These are phyloP conservation scores for Tolypocladium amazonense DNA, from an alignment of 2,329 filamentous ascomycete genomes.

Conservation along the genomic window DNA sequence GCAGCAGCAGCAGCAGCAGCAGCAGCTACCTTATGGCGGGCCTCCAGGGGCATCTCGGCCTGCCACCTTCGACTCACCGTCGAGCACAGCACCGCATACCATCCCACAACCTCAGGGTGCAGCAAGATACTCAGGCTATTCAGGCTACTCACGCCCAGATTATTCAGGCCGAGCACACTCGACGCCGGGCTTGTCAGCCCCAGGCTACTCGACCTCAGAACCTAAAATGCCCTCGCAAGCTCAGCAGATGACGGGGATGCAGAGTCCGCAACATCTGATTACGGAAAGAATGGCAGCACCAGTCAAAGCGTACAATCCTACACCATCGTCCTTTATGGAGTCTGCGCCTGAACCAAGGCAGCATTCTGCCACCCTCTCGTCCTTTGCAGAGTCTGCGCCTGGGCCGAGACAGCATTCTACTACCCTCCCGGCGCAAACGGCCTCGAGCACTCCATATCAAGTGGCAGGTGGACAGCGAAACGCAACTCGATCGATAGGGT, in stretches of 20 bases:
- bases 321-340: background rate
- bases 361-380: too few species aligned
- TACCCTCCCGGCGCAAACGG: background rate
- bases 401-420: background rate
- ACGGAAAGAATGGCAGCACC: background rate
- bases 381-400: background rate
- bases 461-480: background rate
- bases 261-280: background rate
- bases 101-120: background rate
- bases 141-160: background rate
- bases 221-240: background rate
- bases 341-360: background rate
- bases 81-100: background rate
- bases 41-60: background rate
- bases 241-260: background rate
- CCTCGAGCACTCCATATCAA: background rate
- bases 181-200: background rate
- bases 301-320: background rate
- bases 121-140: background rate
- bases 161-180: background rate
- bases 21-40: background rate
- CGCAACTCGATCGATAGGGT: background rate
- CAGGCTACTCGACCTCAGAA: background rate
- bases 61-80: background rate
- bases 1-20: too few species aligned